phyloP scores from a whole-genome alignment of 306 rosid genomes.

The Cicer arietinum region DNA sequence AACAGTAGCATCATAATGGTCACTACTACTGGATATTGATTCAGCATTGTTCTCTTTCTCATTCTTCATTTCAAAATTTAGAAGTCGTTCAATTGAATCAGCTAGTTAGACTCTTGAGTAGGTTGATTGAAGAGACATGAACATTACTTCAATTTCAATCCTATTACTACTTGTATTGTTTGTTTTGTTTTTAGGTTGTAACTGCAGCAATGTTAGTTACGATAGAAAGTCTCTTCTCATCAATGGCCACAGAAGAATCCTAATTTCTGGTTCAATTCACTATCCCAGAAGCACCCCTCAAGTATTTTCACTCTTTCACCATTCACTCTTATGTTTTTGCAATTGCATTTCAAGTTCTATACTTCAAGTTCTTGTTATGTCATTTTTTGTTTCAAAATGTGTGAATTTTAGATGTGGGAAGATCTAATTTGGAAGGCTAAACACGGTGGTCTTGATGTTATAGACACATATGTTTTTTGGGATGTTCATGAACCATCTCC shows the following conservation, averaged over 20 bases:
- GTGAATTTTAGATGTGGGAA: conserved; percentile 88
- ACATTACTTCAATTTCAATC: conserved; percentile 60
- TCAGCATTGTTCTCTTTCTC: neutral
- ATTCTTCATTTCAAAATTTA: neutral
- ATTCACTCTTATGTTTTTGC: neutral
- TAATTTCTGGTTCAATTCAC: conserved; percentile 95
- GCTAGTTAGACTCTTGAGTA: neutral
- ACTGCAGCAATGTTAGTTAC: conserved; percentile 70
- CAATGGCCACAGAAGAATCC: conserved; percentile 83
- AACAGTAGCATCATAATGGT: conserved; percentile 27
- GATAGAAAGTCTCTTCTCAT: conserved; percentile 85
- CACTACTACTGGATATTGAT: neutral
- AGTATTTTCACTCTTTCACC: conserved; percentile 39
- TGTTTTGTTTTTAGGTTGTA: conserved; percentile 51
- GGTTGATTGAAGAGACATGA: conserved; percentile 54
- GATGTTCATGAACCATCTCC: conserved; percentile 95
- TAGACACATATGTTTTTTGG: conserved; percentile 97
- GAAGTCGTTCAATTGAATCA: neutral
- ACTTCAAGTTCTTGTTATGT: neutral
- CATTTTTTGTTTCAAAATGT: conserved; percentile 44
- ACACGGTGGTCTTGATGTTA: conserved; percentile 91
- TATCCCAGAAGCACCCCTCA: conserved; percentile 97
- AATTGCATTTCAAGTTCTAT: neutral
- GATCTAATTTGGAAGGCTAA: conserved; percentile 86
- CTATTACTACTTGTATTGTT: conserved; percentile 46